Evolutionary conservation across 345 rosid species (phyloP), one percentile per base, ranked within the genome.

Genomic region (Stellera chamaejasme): DNA sequence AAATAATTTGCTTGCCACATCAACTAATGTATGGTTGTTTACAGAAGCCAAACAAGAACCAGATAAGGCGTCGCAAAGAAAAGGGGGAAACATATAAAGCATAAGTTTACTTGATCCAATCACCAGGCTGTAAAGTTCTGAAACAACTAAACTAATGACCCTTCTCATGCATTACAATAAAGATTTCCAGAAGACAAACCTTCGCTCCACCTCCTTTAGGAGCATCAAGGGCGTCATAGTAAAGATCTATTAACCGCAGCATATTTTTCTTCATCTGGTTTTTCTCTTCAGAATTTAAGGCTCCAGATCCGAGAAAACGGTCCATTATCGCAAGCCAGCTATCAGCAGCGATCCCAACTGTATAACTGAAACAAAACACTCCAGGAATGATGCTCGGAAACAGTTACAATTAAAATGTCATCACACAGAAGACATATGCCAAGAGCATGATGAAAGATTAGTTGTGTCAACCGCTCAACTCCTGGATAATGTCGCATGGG

Each of bases 191-290:
- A 25, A 1, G 14, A 64, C 72, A 14, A 50, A 78, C 89, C 79
- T 72, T 72, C 58, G 6, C 27, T 42, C 81, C 85, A 10, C 78
- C 54, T 12, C 68, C 77, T 48, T 89, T 89, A 0, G 87, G 82
- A 52, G 96, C 95, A 77, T 88, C 96, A 9, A 91, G 57, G 54
- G 98, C 90, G 63, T 88, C 88, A 65, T 85, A 91, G 57, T 85
- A 88, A 50, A 79, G 54, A 63, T 88, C 76, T 28, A 82, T 67
- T 53, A 85, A 60, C 43, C 16, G 57, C 1, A 10, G 14, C 50
- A 91, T 62, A 15, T 79, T 82, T 49, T 63, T 23, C 69, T 62
- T 73, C 77, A 80, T 55, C 13, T 4, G 26, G 12, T 4, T 47
- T 63, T 59, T 83, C 79, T 88, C 90, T 6, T 43, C 50, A 11